phyloP scores from a whole-genome alignment of 768 basidiomycete species.

The Trametes cinnabarina region DNA sequence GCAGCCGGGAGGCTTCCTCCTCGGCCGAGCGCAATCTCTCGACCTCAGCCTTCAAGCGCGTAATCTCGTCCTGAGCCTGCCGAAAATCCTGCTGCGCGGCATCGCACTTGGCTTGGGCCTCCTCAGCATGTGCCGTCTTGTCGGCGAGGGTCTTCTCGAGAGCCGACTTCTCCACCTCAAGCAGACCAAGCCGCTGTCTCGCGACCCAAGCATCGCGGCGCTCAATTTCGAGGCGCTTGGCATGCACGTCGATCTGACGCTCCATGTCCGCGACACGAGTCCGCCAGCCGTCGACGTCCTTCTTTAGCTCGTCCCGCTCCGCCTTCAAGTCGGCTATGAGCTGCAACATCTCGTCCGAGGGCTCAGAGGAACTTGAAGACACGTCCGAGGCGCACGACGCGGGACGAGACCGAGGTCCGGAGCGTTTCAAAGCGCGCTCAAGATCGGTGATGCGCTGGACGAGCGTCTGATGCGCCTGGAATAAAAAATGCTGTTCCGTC shows the following conservation, averaged over 20 bases:
- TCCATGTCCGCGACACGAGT: constrained; percentile 74
- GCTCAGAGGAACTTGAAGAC: constrained; percentile 43
- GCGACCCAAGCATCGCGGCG: constrained; percentile 81
- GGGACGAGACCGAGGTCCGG: constrained; percentile 31
- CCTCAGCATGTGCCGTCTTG: constrained; percentile 31
- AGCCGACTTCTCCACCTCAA: constrained; percentile 66
- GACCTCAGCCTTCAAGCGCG: constrained; percentile 31
- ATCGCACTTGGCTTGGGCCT: constrained; percentile 29
- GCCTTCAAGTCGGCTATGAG: constrained; percentile 77
- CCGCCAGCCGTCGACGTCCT: constrained; percentile 88
- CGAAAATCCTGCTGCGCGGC: constrained; percentile 27
- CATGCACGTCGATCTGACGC: constrained; percentile 61
- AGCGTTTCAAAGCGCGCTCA: constrained; percentile 58
- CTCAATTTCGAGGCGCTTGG: constrained; percentile 72
- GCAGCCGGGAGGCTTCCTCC: constrained; percentile 38
- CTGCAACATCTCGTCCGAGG: constrained; percentile 75
- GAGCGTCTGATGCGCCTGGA: constrained; percentile 80
- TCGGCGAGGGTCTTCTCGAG: constrained; percentile 49
- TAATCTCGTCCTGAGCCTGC: constrained; percentile 38
- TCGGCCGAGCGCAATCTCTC: constrained; percentile 29
- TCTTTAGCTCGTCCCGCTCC: constrained; percentile 85
- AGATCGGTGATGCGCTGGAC: constrained; percentile 79
- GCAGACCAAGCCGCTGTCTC: constrained; percentile 62
- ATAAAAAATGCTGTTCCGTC: constrained; percentile 83
- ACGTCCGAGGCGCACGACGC: constrained; percentile 50